Conservation (phyloP, 192 early-diverging fungal genomes). For the Coemansia sp. region DNA sequence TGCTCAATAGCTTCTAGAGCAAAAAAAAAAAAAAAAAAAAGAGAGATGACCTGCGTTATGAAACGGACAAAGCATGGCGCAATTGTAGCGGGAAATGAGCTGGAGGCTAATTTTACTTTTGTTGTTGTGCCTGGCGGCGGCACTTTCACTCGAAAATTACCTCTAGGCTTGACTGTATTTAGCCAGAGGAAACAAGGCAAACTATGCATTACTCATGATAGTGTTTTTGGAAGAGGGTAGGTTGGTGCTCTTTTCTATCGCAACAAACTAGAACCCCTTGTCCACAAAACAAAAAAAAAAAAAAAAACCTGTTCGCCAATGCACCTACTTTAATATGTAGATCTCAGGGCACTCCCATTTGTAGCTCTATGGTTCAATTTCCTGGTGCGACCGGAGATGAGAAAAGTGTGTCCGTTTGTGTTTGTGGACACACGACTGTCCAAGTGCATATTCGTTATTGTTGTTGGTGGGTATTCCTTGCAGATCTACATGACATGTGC, state of each 20-base stretch:
- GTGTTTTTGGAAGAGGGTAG: neutral
- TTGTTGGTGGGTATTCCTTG: slow-evolving; percentile 2
- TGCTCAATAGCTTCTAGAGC: neutral
- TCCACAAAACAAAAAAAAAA: neutral
- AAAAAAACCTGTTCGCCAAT: neutral
- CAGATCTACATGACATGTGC: slow-evolving; percentile 12
- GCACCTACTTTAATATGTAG: slow-evolving; percentile 5
- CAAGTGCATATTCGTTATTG: slow-evolving; percentile 4
- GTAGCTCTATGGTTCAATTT: slow-evolving; percentile 5
- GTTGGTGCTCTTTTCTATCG: too few relatives aligned
- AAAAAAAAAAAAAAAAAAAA: neutral
- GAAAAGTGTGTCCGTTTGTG: neutral
- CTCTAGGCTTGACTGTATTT: neutral
- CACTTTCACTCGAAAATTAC: neutral
- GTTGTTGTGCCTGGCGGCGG: neutral
- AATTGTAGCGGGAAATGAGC: slow-evolving; percentile 4
- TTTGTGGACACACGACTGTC: neutral
- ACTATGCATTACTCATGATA: neutral
- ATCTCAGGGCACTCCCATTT: neutral
- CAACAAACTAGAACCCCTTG: neutral
- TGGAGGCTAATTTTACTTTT: neutral
- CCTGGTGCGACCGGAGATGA: neutral
- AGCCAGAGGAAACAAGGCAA: neutral
- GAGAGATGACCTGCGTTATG: slow-evolving; percentile 3
- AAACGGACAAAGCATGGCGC: neutral